phyloP scores from a whole-genome alignment of 371 early-diverging fungal species.

The Synchytrium microbalum region DNA sequence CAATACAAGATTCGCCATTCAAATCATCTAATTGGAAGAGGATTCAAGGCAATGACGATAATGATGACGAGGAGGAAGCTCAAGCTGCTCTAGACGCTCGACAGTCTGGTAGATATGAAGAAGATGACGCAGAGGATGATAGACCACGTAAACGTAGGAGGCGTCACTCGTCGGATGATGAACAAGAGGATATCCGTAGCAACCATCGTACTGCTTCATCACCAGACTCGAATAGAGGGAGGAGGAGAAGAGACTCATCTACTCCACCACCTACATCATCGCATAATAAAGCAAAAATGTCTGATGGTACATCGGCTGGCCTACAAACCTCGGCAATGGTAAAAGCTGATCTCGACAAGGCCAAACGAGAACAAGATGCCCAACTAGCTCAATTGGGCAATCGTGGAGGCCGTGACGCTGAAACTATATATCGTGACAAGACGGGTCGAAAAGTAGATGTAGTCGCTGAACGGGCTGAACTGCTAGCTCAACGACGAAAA shows the following conservation, averaged over 20 bases:
- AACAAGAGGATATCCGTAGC: background rate
- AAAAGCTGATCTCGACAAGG: constrained; percentile 12
- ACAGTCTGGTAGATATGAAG: background rate
- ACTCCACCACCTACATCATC: constrained; percentile 13
- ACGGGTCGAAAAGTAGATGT: constrained; percentile 64
- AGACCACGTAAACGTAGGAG: background rate
- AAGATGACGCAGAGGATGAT: constrained; percentile 3
- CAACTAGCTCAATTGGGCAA: constrained; percentile 5
- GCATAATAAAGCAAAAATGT: constrained; percentile 1
- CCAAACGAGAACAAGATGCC: constrained; percentile 4
- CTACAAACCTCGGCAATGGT: constrained; percentile 22
- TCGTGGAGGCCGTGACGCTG: constrained; percentile 39
- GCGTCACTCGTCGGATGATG: background rate
- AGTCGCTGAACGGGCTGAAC: constrained; percentile 54
- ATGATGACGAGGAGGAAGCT: background rate
- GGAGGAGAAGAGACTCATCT: constrained; percentile 13
- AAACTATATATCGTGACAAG: constrained; percentile 69
- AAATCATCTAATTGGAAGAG: constrained; percentile 18
- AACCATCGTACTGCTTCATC: background rate
- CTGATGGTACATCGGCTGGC: constrained; percentile 23
- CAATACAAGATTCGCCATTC: constrained; percentile 7
- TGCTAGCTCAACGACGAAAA: constrained; percentile 39
- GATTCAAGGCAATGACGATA: constrained; percentile 4
- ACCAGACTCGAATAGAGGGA: background rate
- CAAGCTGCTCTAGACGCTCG: background rate